phyloP scores from a whole-genome alignment of 1,284 basidiomycete genomes.

The Apiotrichum porosum region DNA sequence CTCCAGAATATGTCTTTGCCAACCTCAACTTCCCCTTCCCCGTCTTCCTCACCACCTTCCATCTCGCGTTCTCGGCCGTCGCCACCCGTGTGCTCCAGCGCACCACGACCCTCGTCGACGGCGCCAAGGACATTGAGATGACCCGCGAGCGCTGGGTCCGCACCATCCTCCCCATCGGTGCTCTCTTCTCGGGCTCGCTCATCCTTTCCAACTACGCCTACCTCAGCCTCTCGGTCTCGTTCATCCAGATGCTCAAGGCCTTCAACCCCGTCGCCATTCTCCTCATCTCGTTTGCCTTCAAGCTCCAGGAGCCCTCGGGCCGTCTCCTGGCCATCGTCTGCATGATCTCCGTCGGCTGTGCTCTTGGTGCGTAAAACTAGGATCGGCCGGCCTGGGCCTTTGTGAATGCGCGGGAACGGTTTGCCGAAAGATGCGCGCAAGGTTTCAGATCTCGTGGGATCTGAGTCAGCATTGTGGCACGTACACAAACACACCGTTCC shows the following conservation, averaged over 20 bases:
- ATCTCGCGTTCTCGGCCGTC: conserved; percentile 76
- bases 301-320: conserved; percentile 79
- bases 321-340: conserved; percentile 74
- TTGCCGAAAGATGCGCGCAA: too few species aligned
- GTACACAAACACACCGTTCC: neutral
- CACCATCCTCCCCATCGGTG: conserved; percentile 88
- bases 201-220: conserved; percentile 94
- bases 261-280: conserved; percentile 96
- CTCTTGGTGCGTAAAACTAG: conserved; percentile 60
- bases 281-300: conserved; percentile 85
- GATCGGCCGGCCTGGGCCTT: neutral
- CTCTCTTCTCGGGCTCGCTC: conserved; percentile 85
- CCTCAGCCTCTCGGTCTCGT: conserved; percentile 82
- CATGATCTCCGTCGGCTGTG: conserved; percentile 78
- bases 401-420: neutral
- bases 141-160: conserved; percentile 73
- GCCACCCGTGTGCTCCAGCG: conserved; percentile 84
- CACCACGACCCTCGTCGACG: conserved; percentile 85
- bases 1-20: conserved; percentile 69
- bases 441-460: too few species aligned
- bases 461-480: too few species aligned
- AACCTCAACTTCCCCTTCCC: conserved; percentile 75
- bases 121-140: conserved; percentile 79
- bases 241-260: conserved; percentile 99
- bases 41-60: conserved; percentile 83